phyloP scores from a whole-genome alignment of 345 rosid genomes.

The Salix arbutifolia region DNA sequence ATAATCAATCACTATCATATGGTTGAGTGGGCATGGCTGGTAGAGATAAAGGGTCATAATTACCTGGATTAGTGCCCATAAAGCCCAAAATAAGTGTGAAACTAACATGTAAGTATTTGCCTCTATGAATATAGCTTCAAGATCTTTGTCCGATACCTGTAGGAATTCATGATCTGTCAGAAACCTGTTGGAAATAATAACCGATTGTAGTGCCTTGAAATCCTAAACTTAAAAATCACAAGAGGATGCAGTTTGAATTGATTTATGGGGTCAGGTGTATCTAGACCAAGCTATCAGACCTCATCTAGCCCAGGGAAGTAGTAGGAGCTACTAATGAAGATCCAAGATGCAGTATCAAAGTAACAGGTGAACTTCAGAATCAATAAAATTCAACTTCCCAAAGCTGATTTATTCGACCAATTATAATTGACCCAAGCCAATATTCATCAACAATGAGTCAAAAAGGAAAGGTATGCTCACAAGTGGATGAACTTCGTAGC shows the following conservation, averaged over 20 bases:
- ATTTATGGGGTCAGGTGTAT: not conserved
- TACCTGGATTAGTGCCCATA: slow-evolving; percentile 97
- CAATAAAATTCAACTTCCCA: not conserved
- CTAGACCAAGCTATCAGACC: not conserved
- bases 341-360: not conserved
- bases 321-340: not conserved
- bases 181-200: not conserved
- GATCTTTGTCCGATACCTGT: slow-evolving; percentile 59
- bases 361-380: not conserved
- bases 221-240: not conserved
- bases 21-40: not conserved
- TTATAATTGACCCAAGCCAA: not conserved
- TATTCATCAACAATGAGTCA: not conserved
- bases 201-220: not conserved
- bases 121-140: slow-evolving; percentile 63
- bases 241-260: not conserved
- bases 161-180: not conserved
- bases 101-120: slow-evolving; percentile 69
- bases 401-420: not conserved
- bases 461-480: not conserved
- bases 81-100: slow-evolving; percentile 83
- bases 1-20: not conserved
- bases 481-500: not conserved
- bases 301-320: no score
- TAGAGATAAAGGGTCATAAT: not conserved